Evolutionary conservation across 2,329 filamentous ascomycete species (phyloP).

Genomic region (Sarocladiaceae sp.): DNA sequence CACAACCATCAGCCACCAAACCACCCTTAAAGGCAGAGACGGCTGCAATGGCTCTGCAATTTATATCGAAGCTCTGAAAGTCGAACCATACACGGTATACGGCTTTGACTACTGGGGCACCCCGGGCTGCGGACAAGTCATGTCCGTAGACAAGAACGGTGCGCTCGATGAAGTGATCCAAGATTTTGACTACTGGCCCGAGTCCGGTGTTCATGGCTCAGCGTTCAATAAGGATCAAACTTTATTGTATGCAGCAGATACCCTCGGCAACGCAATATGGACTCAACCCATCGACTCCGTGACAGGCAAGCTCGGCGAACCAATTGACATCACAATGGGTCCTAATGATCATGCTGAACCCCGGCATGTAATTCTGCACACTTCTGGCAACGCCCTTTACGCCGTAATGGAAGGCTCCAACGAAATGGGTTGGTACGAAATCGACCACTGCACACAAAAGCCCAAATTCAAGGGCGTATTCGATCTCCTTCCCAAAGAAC

Average conservation of each 20-base stretch:
- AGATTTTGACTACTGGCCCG: background rate
- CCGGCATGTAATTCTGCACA: background rate
- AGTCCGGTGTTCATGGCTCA: background rate
- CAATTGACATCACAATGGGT: background rate
- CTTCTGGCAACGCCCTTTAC: background rate
- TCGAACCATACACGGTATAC: background rate
- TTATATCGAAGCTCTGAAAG: background rate
- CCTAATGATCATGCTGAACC: background rate
- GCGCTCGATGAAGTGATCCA: background rate
- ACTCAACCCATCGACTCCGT: background rate
- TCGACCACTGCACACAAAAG: background rate
- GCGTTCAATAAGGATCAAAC: background rate
- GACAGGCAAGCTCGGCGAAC: background rate
- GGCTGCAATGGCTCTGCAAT: background rate
- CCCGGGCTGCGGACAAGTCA: background rate
- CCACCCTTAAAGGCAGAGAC: background rate
- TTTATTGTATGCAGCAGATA: background rate
- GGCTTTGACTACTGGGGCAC: background rate
- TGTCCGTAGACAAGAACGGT: background rate
- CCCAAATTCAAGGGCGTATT: background rate
- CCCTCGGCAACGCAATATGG: background rate
- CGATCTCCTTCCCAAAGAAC: background rate
- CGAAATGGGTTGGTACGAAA: background rate
- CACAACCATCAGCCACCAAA: background rate
- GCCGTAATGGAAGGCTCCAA: background rate